Conservation (phyloP, 805 yeast genomes). For the Clavispora vitiphila region DNA sequence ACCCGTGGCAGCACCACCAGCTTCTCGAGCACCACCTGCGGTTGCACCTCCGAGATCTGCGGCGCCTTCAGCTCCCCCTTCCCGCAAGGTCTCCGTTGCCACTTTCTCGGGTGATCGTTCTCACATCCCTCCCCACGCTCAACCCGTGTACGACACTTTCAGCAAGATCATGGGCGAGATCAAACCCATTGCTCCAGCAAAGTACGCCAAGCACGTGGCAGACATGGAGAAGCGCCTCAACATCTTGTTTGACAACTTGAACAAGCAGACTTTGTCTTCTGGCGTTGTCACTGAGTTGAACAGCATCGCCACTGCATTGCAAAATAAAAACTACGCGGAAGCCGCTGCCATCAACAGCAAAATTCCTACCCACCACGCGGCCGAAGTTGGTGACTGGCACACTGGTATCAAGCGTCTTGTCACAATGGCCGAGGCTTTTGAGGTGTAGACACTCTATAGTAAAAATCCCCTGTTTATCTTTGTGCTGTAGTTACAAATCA, state of each 20-base stretch:
- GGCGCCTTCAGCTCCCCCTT: conserved; percentile 18
- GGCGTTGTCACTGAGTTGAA: conserved; percentile 52
- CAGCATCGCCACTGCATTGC: conserved; percentile 47
- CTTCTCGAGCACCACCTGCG: background rate
- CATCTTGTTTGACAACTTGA: conserved; percentile 71
- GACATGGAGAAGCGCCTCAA: conserved; percentile 83
- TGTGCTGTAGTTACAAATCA: too few relatives aligned
- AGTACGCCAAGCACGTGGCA: conserved; percentile 61
- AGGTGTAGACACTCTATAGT: background rate
- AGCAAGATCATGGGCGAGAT: conserved; percentile 52
- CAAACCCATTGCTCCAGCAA: conserved; percentile 70
- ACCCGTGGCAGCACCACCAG: conserved; percentile 26
- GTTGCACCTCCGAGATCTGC: background rate
- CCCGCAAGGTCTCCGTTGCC: background rate
- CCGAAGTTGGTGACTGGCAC: conserved; percentile 88
- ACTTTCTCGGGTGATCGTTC: conserved; percentile 53
- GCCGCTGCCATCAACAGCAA: conserved; percentile 56
- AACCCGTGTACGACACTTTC: conserved; percentile 57
- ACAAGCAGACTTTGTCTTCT: conserved; percentile 56
- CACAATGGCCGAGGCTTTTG: conserved; percentile 53
- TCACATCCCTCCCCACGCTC: conserved; percentile 56
- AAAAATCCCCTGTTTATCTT: too few relatives aligned
- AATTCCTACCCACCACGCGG: conserved; percentile 58
- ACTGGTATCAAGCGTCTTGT: conserved; percentile 86
- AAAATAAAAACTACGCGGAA: conserved; percentile 46